Conservation (phyloP, 768 basidiomycete genomes). For the Tephrocybe sp. region DNA sequence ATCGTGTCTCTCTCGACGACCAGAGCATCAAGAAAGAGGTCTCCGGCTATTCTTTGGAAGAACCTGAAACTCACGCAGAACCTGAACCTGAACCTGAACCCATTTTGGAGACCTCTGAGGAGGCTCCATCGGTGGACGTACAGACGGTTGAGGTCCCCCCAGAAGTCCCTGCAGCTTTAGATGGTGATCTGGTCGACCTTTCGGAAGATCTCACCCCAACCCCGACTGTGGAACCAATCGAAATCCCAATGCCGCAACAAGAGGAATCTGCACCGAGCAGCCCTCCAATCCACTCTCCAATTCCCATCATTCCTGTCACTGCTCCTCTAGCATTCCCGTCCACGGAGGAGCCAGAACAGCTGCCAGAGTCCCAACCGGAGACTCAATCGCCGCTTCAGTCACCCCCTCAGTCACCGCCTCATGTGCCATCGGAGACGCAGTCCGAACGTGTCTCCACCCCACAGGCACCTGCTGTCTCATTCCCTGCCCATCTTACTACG, state of each 20-base stretch:
- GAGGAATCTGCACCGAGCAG: constrained; percentile 16
- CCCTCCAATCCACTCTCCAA: constrained; percentile 10
- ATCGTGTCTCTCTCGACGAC: constrained; percentile 31
- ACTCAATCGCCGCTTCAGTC: too few species aligned
- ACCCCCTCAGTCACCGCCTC: background rate
- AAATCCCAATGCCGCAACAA: constrained; percentile 21
- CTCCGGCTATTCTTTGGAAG: constrained; percentile 46
- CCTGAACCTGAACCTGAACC: background rate
- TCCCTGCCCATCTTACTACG: constrained; percentile 55
- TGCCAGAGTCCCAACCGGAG: background rate
- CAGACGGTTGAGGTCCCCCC: constrained; percentile 1
- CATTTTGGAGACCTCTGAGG: constrained; percentile 7
- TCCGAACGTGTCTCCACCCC: constrained; percentile 21
- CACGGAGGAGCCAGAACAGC: constrained; percentile 24
- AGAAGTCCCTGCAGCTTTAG: constrained; percentile 8
- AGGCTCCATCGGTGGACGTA: constrained; percentile 7
- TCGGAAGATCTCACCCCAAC: constrained; percentile 23
- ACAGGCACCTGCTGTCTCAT: constrained; percentile 57
- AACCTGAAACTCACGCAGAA: constrained; percentile 19
- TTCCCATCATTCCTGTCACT: constrained; percentile 12
- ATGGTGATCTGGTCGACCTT: constrained; percentile 2
- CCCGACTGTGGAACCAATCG: constrained; percentile 26
- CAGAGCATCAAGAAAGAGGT: constrained; percentile 37
- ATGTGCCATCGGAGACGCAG: constrained; percentile 10
- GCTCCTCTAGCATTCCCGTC: constrained; percentile 34